phyloP scores from a whole-genome alignment of 495 filamentous ascomycete species.

The Trichoderma orchidacearum region DNA sequence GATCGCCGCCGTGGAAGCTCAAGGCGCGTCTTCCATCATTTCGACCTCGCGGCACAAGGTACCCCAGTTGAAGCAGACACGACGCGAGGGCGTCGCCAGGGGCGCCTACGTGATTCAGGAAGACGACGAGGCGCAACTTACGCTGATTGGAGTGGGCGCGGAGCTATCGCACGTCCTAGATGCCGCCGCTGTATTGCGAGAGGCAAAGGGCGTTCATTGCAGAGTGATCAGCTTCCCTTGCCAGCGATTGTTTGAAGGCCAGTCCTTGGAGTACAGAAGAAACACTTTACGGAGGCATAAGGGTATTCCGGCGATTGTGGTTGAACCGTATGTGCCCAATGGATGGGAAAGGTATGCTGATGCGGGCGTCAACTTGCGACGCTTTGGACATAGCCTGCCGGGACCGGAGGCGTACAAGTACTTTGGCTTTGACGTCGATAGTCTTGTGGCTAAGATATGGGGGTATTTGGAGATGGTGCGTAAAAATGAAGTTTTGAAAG shows the following conservation, averaged over 20 bases:
- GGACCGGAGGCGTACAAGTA: slow-evolving; percentile 37
- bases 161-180: slow-evolving; percentile 91
- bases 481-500: slow-evolving; percentile 15
- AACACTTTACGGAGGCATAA: slow-evolving; percentile 19
- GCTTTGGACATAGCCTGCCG: slow-evolving; percentile 35
- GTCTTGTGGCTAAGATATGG: slow-evolving; percentile 28
- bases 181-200: slow-evolving; percentile 75
- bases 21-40: slow-evolving; percentile 80
- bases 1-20: slow-evolving; percentile 82
- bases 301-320: slow-evolving; percentile 30
- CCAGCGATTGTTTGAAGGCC: slow-evolving; percentile 94
- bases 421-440: slow-evolving; percentile 36
- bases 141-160: slow-evolving; percentile 86
- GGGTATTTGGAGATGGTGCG: slow-evolving; percentile 26
- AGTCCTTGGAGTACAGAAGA: slow-evolving; percentile 75
- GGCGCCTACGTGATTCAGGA: slow-evolving; percentile 88
- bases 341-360: slow-evolving; percentile 48
- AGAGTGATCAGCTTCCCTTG: slow-evolving; percentile 94
- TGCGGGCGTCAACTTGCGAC: slow-evolving; percentile 31
- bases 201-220: slow-evolving; percentile 73
- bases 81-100: slow-evolving; percentile 73
- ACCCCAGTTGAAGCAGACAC: slow-evolving; percentile 87
- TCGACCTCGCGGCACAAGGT: slow-evolving; percentile 97
- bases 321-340: slow-evolving; percentile 41
- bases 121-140: slow-evolving; percentile 69